phyloP scores from a whole-genome alignment of 2,329 filamentous ascomycete species.

The Trichoderma sp. region DNA sequence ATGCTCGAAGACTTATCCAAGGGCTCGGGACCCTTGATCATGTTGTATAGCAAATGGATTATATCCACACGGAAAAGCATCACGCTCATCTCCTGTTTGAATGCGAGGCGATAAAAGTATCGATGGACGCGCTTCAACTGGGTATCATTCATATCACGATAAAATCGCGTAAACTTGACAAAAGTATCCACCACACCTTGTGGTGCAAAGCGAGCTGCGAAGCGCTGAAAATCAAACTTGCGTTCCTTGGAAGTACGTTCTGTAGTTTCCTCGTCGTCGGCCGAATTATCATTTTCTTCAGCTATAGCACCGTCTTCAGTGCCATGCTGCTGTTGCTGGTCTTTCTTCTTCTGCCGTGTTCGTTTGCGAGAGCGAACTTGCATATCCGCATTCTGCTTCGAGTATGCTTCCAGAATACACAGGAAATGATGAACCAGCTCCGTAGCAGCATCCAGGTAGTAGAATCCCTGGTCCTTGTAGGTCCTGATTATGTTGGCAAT shows the following conservation, averaged over 20 bases:
- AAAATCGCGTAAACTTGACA: conserved; percentile 73
- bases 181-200: conserved; percentile 90
- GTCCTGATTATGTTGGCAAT: conserved; percentile 74
- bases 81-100: conserved; percentile 89
- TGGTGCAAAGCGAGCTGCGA: conserved; percentile 74
- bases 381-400: conserved; percentile 91
- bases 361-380: conserved; percentile 81
- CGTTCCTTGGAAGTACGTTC: conserved; percentile 73
- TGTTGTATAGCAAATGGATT: conserved; percentile 78
- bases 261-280: conserved; percentile 66
- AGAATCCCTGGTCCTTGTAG: conserved; percentile 93
- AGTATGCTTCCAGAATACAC: conserved; percentile 86
- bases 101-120: conserved; percentile 89
- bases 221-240: conserved; percentile 89
- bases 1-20: conserved; percentile 63
- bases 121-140: conserved; percentile 91
- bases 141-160: conserved; percentile 70
- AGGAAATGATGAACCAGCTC: conserved; percentile 90
- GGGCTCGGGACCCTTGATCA: conserved; percentile 84
- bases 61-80: conserved; percentile 91
- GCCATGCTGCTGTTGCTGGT: conserved; percentile 43
- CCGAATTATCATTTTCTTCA: conserved; percentile 66
- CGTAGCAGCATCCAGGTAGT: conserved; percentile 87
- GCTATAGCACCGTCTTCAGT: conserved; percentile 44
- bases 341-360: conserved; percentile 72